Evolutionary conservation across 2,329 filamentous ascomycete species (phyloP).

Genomic region (Talaromyces verruculosus): DNA sequence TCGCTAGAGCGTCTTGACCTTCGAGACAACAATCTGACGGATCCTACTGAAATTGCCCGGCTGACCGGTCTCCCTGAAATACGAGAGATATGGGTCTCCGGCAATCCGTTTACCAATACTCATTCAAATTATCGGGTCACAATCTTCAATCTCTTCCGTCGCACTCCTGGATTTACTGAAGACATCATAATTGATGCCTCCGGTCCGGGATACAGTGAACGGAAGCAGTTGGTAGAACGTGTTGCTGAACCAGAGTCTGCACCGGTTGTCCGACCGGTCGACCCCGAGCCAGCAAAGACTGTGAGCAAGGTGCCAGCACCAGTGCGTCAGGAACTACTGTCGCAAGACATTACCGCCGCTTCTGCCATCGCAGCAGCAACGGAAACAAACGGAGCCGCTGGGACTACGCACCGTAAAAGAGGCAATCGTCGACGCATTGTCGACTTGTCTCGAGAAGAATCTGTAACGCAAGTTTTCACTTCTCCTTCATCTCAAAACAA

Average conservation of each 20-base stretch:
- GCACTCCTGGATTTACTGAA: constrained; percentile 82
- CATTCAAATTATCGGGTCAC: constrained; percentile 81
- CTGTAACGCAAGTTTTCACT: constrained; percentile 30
- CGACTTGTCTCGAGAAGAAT: constrained; percentile 54
- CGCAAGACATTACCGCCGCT: constrained; percentile 17
- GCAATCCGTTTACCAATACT: constrained; percentile 87
- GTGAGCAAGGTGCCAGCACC: constrained; percentile 54
- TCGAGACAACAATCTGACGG: constrained; percentile 84
- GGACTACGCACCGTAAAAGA: constrained; percentile 48
- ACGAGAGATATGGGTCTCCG: constrained; percentile 85
- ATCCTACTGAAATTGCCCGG: constrained; percentile 85
- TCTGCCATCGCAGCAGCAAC: neutral
- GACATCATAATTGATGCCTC: constrained; percentile 86
- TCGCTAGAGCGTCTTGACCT: constrained; percentile 88
- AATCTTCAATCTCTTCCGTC: constrained; percentile 95
- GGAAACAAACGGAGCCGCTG: constrained; percentile 21
- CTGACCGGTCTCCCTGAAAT: constrained; percentile 89
- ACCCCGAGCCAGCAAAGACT: constrained; percentile 63
- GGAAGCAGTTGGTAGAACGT: constrained; percentile 78
- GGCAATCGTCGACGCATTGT: constrained; percentile 58
- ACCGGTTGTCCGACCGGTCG: constrained; percentile 71
- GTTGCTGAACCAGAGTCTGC: constrained; percentile 72
- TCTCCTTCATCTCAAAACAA: constrained; percentile 21
- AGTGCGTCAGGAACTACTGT: constrained; percentile 22
- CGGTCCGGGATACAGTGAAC: constrained; percentile 80